These are phyloP conservation scores for Cryomyces minteri DNA, from an alignment of 495 filamentous ascomycete species.

Conservation along the genomic window DNA sequence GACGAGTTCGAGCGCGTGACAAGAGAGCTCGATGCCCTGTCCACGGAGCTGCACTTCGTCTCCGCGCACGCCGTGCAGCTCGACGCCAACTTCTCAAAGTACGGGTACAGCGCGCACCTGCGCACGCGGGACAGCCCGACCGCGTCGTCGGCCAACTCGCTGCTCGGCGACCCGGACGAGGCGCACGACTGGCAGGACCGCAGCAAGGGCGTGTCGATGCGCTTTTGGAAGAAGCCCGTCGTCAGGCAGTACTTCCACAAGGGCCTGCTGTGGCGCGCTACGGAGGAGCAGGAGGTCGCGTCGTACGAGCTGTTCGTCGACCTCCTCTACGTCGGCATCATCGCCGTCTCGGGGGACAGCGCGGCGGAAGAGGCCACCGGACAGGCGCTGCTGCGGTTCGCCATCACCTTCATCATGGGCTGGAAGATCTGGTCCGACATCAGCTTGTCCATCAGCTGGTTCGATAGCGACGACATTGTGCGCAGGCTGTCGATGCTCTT, in stretches of 20 bases:
- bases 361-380: slow-evolving; percentile 32
- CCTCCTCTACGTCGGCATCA: slow-evolving; percentile 34
- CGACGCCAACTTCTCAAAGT: slow-evolving; percentile 37
- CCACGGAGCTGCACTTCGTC: slow-evolving; percentile 30
- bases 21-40: slow-evolving; percentile 27
- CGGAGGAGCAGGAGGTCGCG: slow-evolving; percentile 30
- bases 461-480: slow-evolving; percentile 37
- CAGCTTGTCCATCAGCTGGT: slow-evolving; percentile 31
- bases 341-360: slow-evolving; percentile 38
- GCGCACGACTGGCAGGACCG: slow-evolving; percentile 5
- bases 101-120: slow-evolving; percentile 37
- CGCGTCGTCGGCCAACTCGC: slow-evolving; percentile 9
- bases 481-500: slow-evolving; percentile 34
- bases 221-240: slow-evolving; percentile 34
- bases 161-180: slow-evolving; percentile 11
- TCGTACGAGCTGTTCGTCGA: slow-evolving; percentile 42
- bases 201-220: slow-evolving; percentile 18
- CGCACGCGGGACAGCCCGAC: slow-evolving; percentile 12
- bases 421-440: slow-evolving; percentile 44
- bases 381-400: slow-evolving; percentile 28
- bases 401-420: slow-evolving; percentile 34
- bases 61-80: slow-evolving; percentile 30
- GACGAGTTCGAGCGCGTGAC: slow-evolving; percentile 34
- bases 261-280: slow-evolving; percentile 37
- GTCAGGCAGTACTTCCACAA: slow-evolving; percentile 43